These are phyloP conservation scores for Cryptococcus sp. DNA, from an alignment of 1,284 basidiomycete genomes.

Conservation along the genomic window DNA sequence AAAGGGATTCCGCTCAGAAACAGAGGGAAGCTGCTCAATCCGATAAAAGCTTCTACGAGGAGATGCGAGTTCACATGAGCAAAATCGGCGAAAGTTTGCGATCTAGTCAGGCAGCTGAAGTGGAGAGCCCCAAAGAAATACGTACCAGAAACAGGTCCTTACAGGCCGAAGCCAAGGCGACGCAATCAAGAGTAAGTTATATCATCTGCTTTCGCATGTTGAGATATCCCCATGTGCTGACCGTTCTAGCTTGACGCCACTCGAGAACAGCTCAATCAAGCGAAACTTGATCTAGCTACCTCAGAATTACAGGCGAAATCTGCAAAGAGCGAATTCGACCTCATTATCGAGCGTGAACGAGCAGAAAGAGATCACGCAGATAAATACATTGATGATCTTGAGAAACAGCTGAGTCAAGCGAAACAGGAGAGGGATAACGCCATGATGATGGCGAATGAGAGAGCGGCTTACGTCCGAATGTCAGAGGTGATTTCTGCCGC, in stretches of 20 bases:
- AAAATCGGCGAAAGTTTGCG: slow-evolving; percentile 16
- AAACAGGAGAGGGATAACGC: slow-evolving; percentile 5
- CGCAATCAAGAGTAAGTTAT: no score
- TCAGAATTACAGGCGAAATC: no score
- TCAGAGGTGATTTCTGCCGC: slow-evolving; percentile 8
- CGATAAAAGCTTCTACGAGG: slow-evolving; percentile 9
- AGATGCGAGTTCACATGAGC: slow-evolving; percentile 9
- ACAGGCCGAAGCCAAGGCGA: neutral
- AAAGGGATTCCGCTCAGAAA: no score
- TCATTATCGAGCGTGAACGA: neutral
- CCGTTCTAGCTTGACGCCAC: no score
- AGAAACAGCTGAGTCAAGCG: slow-evolving; percentile 1
- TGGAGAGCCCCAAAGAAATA: slow-evolving; percentile 14
- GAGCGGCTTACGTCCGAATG: slow-evolving; percentile 6
- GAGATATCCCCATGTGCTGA: no score
- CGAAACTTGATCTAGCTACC: neutral
- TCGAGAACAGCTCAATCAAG: slow-evolving; percentile 6
- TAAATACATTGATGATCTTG: neutral
- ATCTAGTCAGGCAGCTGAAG: slow-evolving; percentile 9
- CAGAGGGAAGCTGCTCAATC: no score
- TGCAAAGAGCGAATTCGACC: no score
- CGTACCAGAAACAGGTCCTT: slow-evolving; percentile 10
- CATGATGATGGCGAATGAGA: slow-evolving; percentile 8
- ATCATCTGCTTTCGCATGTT: no score
- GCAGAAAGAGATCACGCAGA: neutral